A percentile compares a stretch with the other conserved stretches of the same genome.
phyloP scores from a whole-genome alignment of 2,329 filamentous ascomycete genomes.

The Magnaporthiopsis incrustans region DNA sequence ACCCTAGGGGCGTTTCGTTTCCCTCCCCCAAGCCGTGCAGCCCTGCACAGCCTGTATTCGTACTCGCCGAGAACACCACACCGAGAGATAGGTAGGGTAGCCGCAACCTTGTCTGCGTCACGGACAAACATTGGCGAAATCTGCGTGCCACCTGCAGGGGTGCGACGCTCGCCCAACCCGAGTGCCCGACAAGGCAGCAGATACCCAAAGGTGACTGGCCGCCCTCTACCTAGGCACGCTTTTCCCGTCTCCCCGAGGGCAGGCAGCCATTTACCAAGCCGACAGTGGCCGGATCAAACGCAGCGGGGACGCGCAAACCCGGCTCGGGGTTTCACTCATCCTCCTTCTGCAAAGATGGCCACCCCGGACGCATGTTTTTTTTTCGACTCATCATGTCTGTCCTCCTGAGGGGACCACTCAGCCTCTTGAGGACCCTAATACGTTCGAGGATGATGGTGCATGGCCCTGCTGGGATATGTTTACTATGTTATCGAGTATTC shows the following conservation, averaged over 20 bases:
- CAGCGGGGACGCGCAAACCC: neutral
- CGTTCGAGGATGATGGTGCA: too few relatives aligned
- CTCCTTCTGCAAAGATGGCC: neutral
- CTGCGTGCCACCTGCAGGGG: neutral
- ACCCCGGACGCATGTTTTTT: neutral
- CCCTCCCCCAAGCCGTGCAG: too few relatives aligned
- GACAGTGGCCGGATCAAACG: neutral
- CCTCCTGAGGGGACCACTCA: too few relatives aligned
- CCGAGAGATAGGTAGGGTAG: too few relatives aligned
- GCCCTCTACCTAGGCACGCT: too few relatives aligned
- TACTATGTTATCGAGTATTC: neutral
- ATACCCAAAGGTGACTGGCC: neutral
- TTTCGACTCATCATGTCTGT: too few relatives aligned
- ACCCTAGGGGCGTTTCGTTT: neutral
- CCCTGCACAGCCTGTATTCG: neutral
- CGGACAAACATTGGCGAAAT: neutral
- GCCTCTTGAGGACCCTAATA: too few relatives aligned
- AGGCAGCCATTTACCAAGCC: neutral
- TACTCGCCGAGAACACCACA: neutral
- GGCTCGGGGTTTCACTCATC: neutral
- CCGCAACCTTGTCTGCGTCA: neutral
- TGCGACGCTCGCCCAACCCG: neutral
- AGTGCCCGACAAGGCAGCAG: too few relatives aligned
- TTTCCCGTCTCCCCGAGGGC: too few relatives aligned
- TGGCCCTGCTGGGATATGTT: too few relatives aligned